Evolutionary conservation across 495 filamentous ascomycete genomes (phyloP), one percentile per base, ranked within the genome.

Genomic region (Lophium mytilinum): DNA sequence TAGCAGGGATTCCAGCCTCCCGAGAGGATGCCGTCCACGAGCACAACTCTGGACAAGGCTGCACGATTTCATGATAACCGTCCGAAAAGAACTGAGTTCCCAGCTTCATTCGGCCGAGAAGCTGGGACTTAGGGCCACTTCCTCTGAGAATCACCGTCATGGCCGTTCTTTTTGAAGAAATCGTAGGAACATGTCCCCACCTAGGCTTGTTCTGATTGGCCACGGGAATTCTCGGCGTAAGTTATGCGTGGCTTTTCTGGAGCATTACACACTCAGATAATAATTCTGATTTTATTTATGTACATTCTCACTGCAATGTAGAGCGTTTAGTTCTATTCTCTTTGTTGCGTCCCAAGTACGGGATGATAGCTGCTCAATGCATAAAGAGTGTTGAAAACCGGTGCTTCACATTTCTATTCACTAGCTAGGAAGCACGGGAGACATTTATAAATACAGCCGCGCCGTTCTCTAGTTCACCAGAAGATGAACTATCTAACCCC

Each of bases 251-350:
- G 8, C 39, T 14, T 9, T 9, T 17, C 17, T 3, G 17, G 8
- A 41, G 39, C 11, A 41, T 17, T 41, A 14, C 11, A 41, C 9
- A 41, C 39, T 41, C 17, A 14, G 39, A 4, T 12, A 2, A 3
- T 17, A 41, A 9, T 41, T 41, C 17, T 14, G 11, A 4, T 9
- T 41, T 4, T 41, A 41, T 9, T n/a, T n/a, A n/a, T n/a, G n/a
- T 41, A 41, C 17, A 8, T 41, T 41, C 9, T 9, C 11, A 41
- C 39, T 12, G 39, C 39, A 41, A 41, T 64, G 4, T 71, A 71
- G 52, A 64, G 57, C 50, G 57, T 67, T 24, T 71, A 68, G 56
- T 66, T 68, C 19, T 70, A 72, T 52, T 70, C 70, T 18, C 61
- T 72, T 12, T 55, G 62, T 50, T 43, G 52, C 9, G n/a, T n/a